Percentiles rank a stretch among this genome's conserved stretches.
phyloP scores from a whole-genome alignment of 2,329 filamentous ascomycete genomes.

The Allantophomopsis lycopodina region DNA sequence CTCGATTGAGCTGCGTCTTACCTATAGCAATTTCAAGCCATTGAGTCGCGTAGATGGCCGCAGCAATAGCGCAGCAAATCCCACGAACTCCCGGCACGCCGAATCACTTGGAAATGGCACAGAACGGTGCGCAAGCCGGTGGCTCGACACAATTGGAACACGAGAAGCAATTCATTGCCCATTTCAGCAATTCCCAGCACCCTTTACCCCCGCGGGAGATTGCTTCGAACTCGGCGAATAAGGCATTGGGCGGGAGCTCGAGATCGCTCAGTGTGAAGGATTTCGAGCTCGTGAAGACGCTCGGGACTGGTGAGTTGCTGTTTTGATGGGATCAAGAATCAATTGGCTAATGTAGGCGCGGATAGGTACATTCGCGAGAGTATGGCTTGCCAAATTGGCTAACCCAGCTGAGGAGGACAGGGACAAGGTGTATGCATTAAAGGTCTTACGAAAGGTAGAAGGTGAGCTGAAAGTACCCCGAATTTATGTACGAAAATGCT shows the following conservation, averaged over 20 bases:
- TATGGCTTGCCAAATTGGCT: conserved; percentile 61
- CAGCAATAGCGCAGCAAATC: conserved; percentile 1
- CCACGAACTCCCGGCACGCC: background rate
- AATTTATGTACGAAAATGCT: too few species aligned
- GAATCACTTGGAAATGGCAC: background rate
- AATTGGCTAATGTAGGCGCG: conserved; percentile 4
- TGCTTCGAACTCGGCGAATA: conserved; percentile 11
- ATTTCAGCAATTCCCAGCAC: conserved; percentile 8
- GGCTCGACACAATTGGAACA: conserved; percentile 5
- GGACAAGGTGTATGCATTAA: conserved; percentile 64
- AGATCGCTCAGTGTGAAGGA: conserved; percentile 32
- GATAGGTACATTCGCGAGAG: conserved; percentile 66
- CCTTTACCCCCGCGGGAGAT: conserved; percentile 11
- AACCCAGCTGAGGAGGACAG: conserved; percentile 36
- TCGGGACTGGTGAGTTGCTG: conserved; percentile 53
- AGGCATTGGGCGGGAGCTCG: conserved; percentile 13
- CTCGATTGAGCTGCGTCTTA: too few species aligned
- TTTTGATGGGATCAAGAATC: background rate
- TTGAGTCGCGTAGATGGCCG: background rate
- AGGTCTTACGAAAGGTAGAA: conserved; percentile 61
- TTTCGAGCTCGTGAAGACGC: conserved; percentile 61
- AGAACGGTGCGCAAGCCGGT: too few species aligned
- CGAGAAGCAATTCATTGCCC: conserved; percentile 15
- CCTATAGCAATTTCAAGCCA: too few species aligned
- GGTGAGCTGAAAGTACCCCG: conserved; percentile 12